Evolutionary conservation across 2,329 filamentous ascomycete species (phyloP).

Genomic region (Stagonosporopsis rhizophila): DNA sequence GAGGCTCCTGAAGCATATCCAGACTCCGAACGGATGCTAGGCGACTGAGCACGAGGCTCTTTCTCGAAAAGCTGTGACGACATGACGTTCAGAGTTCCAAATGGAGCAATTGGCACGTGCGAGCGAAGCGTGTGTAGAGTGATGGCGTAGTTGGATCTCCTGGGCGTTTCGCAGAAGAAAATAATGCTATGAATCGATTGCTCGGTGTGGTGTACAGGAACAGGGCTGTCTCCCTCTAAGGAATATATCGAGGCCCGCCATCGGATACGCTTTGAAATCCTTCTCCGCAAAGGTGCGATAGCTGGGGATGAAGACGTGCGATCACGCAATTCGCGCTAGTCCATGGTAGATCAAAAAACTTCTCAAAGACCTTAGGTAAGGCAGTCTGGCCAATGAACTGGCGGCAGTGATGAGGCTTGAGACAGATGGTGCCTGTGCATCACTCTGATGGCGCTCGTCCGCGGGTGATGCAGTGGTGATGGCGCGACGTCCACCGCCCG

Average conservation of each 20-base stretch:
- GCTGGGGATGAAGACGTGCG: slow-evolving; percentile 40
- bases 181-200: slow-evolving; percentile 30
- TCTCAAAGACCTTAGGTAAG: slow-evolving; percentile 31
- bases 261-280: slow-evolving; percentile 41
- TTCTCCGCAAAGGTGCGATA: slow-evolving; percentile 37
- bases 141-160: slow-evolving; percentile 19
- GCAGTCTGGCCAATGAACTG: slow-evolving; percentile 27
- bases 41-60: slow-evolving; percentile 36
- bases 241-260: slow-evolving; percentile 42
- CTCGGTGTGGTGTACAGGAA: slow-evolving; percentile 28
- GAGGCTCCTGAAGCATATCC: slow-evolving; percentile 80
- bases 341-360: slow-evolving; percentile 33
- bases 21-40: slow-evolving; percentile 67
- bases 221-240: slow-evolving; percentile 25
- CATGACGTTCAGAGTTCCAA: slow-evolving; percentile 26
- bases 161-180: slow-evolving; percentile 26
- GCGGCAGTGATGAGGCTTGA: slow-evolving; percentile 17
- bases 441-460: slow-evolving; percentile 15
- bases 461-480: slow-evolving; percentile 14
- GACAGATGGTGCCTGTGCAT: slow-evolving; percentile 14
- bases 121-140: slow-evolving; percentile 20
- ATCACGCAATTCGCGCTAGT: slow-evolving; percentile 46
- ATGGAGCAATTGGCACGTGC: slow-evolving; percentile 30
- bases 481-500: slow-evolving; percentile 17
- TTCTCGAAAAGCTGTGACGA: slow-evolving; percentile 38